These are phyloP conservation scores for Clonostachys sp. DNA, from an alignment of 2,329 filamentous ascomycete species.

Conservation along the genomic window DNA sequence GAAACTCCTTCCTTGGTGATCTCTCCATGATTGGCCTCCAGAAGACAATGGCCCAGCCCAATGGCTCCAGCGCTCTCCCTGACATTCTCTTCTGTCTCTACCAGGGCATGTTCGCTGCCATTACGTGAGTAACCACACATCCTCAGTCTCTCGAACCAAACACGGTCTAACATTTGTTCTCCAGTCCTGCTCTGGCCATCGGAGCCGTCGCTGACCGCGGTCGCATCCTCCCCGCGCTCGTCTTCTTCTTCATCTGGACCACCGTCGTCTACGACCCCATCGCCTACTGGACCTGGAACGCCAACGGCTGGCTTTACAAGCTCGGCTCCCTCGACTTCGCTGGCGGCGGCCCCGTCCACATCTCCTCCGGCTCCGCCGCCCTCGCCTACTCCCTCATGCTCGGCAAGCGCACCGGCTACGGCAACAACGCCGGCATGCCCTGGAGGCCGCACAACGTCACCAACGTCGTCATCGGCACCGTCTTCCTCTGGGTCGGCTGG, in stretches of 20 bases:
- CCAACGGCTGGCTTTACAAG: constrained; percentile 65
- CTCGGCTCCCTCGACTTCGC: constrained; percentile 71
- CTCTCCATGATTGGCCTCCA: constrained; percentile 78
- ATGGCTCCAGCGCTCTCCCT: constrained; percentile 66
- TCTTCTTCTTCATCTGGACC: constrained; percentile 68
- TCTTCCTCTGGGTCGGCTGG: constrained; percentile 89
- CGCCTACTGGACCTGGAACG: constrained; percentile 76
- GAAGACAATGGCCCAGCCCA: constrained; percentile 71
- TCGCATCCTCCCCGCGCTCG: constrained; percentile 54
- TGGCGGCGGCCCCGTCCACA: constrained; percentile 71
- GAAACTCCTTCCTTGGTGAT: constrained; percentile 73
- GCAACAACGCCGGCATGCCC: constrained; percentile 54
- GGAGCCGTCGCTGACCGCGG: constrained; percentile 58
- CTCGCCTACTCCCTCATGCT: constrained; percentile 72
- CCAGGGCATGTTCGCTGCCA: constrained; percentile 85
- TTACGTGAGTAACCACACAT: constrained; percentile 54
- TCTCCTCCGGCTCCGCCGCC: constrained; percentile 66
- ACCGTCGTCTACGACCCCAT: constrained; percentile 70
- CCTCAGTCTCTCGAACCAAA: not conserved
- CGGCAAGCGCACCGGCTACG: constrained; percentile 62
- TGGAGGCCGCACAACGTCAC: constrained; percentile 72
- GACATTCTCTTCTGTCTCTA: constrained; percentile 83
- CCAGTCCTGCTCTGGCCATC: constrained; percentile 46
- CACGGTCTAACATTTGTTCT: not conserved
- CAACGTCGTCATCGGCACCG: constrained; percentile 68